These are phyloP conservation scores for Phaeomoniella chlamydospora DNA, from an alignment of 2,329 filamentous ascomycete species.

Conservation along the genomic window DNA sequence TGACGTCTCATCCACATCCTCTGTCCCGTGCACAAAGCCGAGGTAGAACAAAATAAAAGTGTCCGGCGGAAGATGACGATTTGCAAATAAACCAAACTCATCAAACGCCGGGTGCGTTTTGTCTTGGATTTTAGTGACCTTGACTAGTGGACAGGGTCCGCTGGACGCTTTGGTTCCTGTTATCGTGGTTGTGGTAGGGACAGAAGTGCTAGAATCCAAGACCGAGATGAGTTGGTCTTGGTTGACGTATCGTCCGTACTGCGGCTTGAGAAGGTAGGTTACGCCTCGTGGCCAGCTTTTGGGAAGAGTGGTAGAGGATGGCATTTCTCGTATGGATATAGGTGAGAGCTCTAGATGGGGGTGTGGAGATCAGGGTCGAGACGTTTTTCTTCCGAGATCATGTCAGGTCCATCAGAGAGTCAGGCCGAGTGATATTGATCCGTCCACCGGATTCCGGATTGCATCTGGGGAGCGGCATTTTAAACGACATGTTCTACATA, in stretches of 20 bases:
- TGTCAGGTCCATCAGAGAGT: no score
- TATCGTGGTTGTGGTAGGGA: not conserved
- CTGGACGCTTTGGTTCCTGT: no score
- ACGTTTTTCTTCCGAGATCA: no score
- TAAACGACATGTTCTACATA: no score
- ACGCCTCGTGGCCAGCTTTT: slow-evolving; percentile 9
- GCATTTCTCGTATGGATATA: no score
- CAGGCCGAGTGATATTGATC: no score
- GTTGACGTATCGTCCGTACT: slow-evolving; percentile 3
- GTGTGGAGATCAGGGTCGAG: no score
- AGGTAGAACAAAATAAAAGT: slow-evolving; percentile 35
- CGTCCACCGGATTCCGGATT: no score
- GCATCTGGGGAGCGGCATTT: no score
- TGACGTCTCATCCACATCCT: slow-evolving; percentile 23
- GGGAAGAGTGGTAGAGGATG: not conserved
- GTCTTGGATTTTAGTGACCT: slow-evolving; percentile 24
- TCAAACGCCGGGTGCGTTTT: slow-evolving; percentile 30
- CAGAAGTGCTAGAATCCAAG: no score
- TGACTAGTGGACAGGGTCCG: slow-evolving; percentile 16
- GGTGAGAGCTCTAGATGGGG: no score
- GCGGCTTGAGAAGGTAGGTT: slow-evolving; percentile 10
- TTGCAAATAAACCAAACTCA: slow-evolving; percentile 34
- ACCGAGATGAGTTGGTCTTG: not conserved
- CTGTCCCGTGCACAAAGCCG: slow-evolving; percentile 31
- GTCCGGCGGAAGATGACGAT: slow-evolving; percentile 25